Conservation (phyloP, 169 alveolate species). For the Cryptosporidium ubiquitum region DNA sequence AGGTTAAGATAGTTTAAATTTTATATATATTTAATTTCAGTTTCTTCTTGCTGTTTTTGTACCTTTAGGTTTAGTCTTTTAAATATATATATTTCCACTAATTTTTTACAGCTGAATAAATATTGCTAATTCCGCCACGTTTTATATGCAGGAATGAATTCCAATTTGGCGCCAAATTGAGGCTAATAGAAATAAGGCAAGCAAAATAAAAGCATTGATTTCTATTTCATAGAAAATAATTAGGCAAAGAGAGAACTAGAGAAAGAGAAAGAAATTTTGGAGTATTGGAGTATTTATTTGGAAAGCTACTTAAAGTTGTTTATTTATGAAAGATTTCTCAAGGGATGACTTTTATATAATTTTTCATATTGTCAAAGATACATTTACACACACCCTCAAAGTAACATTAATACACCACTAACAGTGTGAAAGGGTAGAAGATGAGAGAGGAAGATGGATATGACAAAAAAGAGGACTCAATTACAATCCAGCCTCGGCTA, state of each 20-base stretch:
- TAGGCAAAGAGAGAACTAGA: background rate
- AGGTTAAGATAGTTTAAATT: background rate
- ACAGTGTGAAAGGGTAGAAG: background rate
- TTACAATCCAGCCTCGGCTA: conserved; percentile 39
- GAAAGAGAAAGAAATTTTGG: background rate
- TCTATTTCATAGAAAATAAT: background rate
- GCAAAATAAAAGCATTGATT: background rate
- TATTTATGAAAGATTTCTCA: background rate
- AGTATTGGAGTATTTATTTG: background rate
- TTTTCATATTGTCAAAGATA: background rate
- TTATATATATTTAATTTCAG: background rate
- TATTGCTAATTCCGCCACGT: background rate
- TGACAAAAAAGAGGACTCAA: conserved; percentile 23
- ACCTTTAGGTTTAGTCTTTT: background rate
- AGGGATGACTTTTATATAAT: background rate
- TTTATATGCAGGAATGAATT: conserved; percentile 16
- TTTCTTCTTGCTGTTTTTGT: background rate
- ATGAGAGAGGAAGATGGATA: conserved; percentile 30
- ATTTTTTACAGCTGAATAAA: background rate
- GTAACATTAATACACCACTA: background rate
- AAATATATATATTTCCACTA: no score
- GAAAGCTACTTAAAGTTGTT: background rate
- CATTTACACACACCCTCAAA: background rate
- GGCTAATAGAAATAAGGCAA: background rate
- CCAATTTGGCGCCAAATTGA: background rate